Evolutionary conservation across 768 basidiomycete genomes (phyloP).

Genomic region (Mycena epipterygia): DNA sequence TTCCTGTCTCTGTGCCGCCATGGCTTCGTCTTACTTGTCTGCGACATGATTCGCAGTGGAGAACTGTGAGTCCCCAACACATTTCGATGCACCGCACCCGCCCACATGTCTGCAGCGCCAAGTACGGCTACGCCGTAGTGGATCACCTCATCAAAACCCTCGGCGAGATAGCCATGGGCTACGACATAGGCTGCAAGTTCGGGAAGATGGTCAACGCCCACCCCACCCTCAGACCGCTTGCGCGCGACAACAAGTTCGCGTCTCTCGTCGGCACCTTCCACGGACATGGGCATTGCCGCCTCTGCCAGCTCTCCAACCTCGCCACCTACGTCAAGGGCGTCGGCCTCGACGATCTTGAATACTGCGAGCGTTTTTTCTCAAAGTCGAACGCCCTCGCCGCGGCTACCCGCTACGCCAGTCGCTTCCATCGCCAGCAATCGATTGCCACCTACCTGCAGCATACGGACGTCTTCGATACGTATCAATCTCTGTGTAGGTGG

Average conservation of each 20-base stretch:
- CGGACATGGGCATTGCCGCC: constrained; percentile 24
- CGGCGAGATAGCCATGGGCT: background rate
- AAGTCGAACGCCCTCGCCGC: no score
- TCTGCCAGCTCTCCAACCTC: constrained; percentile 17
- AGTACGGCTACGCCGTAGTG: background rate
- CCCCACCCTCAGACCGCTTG: no score
- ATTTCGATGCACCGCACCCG: background rate
- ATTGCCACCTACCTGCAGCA: constrained; percentile 1
- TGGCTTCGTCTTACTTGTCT: constrained; percentile 30
- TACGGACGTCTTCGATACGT: constrained; percentile 29
- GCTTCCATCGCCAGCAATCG: constrained; percentile 16
- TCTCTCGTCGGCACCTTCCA: constrained; percentile 8
- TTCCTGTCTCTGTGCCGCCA: no score
- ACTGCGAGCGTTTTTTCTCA: no score
- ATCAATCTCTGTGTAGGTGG: background rate
- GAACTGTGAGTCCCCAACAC: constrained; percentile 53
- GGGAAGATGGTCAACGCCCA: no score
- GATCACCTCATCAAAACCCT: constrained; percentile 1
- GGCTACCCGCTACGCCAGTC: no score
- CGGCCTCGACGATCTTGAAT: no score
- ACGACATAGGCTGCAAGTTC: constrained; percentile 32
- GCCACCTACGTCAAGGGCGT: constrained; percentile 2
- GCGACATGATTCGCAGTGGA: constrained; percentile 50
- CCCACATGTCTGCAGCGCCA: background rate
- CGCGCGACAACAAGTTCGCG: background rate